Evolutionary conservation across 306 rosid genomes (phyloP).

Genomic region (Cucurbita pepo): DNA sequence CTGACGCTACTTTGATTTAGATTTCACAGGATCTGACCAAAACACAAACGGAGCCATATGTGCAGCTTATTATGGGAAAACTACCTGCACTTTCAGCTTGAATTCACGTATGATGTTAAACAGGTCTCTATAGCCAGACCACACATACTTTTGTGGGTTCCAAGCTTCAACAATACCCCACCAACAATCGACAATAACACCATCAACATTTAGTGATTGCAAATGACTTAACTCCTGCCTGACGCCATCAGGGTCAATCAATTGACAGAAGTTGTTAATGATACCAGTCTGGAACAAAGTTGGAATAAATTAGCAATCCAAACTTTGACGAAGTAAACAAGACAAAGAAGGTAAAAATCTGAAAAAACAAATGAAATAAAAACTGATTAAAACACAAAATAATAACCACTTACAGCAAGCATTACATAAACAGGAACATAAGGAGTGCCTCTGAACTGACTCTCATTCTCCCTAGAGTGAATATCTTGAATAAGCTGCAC

Average conservation of each 20-base stretch:
- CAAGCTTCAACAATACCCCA: slow-evolving; percentile 95
- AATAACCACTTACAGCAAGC: slow-evolving; percentile 49
- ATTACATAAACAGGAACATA: slow-evolving; percentile 57
- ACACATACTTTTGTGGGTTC: slow-evolving; percentile 70
- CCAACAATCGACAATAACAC: slow-evolving; percentile 86
- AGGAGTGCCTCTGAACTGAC: slow-evolving; percentile 51
- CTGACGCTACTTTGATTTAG: background rate
- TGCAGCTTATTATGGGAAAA: background rate
- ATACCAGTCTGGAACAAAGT: slow-evolving; percentile 52
- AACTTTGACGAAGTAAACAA: slow-evolving; percentile 1
- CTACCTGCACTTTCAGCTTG: slow-evolving; percentile 79
- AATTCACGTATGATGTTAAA: slow-evolving; percentile 60
- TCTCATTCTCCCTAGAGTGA: slow-evolving; percentile 50
- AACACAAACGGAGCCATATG: background rate
- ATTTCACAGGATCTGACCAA: background rate
- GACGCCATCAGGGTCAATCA: slow-evolving; percentile 72
- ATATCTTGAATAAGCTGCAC: slow-evolving; percentile 70
- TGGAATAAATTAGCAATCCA: slow-evolving; percentile 8
- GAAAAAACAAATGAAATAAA: background rate
- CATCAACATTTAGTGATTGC: slow-evolving; percentile 66
- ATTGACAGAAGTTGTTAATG: slow-evolving; percentile 68
- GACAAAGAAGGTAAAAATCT: slow-evolving; percentile 3
- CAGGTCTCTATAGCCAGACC: slow-evolving; percentile 93
- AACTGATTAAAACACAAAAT: slow-evolving; percentile 7
- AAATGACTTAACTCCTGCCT: slow-evolving; percentile 63